Evolutionary conservation across 2,329 filamentous ascomycete species (phyloP).

Genomic region (Paracoccidioides brasiliensis): DNA sequence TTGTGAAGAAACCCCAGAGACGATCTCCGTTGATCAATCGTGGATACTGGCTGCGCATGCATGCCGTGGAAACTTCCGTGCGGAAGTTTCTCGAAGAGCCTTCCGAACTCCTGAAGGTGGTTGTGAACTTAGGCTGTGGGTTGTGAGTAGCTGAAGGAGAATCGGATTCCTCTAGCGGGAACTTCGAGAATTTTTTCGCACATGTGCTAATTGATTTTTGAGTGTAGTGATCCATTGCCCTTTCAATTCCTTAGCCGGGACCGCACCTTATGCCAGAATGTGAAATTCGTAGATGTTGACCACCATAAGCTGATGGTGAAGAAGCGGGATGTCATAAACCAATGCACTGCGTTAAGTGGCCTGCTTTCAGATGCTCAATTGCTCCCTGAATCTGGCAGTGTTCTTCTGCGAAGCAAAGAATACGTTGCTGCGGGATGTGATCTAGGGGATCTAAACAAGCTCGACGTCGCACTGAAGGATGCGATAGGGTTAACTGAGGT

Average conservation of each 20-base stretch:
- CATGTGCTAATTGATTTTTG: slow-evolving; percentile 8
- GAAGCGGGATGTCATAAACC: neutral
- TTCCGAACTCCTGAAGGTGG: slow-evolving; percentile 49
- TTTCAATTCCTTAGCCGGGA: slow-evolving; percentile 68
- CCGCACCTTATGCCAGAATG: slow-evolving; percentile 42
- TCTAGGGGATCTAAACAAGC: slow-evolving; percentile 50
- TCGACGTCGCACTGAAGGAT: slow-evolving; percentile 47
- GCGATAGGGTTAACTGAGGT: slow-evolving; percentile 43
- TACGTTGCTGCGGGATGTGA: slow-evolving; percentile 78
- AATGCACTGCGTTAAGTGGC: slow-evolving; percentile 40
- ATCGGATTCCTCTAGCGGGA: neutral
- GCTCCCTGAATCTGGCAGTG: slow-evolving; percentile 15
- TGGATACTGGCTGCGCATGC: slow-evolving; percentile 76
- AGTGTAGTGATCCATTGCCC: slow-evolving; percentile 63
- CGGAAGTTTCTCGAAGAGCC: slow-evolving; percentile 54
- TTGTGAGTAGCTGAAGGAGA: slow-evolving; percentile 53
- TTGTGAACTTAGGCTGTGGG: slow-evolving; percentile 79
- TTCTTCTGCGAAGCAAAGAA: slow-evolving; percentile 52
- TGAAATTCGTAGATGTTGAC: slow-evolving; percentile 71
- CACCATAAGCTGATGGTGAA: slow-evolving; percentile 51
- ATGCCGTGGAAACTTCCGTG: slow-evolving; percentile 64
- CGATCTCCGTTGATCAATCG: slow-evolving; percentile 82
- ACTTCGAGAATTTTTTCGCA: neutral
- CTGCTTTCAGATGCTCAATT: slow-evolving; percentile 37
- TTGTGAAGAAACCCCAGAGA: slow-evolving; percentile 71